Percentiles rank a stretch among this genome's conserved stretches.
These are phyloP conservation scores for Eragrostis tef DNA, from an alignment of 202 grass and related monocot species.

Conservation along the genomic window DNA sequence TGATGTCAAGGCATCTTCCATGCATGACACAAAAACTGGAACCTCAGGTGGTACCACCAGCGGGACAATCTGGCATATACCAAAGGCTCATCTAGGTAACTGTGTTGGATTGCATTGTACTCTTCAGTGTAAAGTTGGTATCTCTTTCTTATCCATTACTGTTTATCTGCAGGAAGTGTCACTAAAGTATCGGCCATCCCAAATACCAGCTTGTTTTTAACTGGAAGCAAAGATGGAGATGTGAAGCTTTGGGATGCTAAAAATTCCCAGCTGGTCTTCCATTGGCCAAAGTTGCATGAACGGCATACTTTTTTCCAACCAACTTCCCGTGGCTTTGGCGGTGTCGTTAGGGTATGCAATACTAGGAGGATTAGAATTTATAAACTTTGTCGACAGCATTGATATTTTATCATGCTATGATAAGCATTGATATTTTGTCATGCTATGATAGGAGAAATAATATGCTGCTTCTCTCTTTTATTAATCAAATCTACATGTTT, in stretches of 20 bases:
- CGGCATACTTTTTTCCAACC: conserved; percentile 97
- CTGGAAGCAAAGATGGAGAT: conserved; percentile 97
- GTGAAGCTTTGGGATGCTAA: conserved; percentile 99
- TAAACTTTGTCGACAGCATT: conserved; percentile 20
- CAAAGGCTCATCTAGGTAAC: conserved; percentile 92
- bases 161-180: conserved; percentile 68
- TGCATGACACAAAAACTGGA: conserved; percentile 49
- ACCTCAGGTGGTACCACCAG: conserved; percentile 50
- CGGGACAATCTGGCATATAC: conserved; percentile 93
- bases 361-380: conserved; percentile 19
- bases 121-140: conserved; percentile 45
- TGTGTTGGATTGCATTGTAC: conserved; percentile 37
- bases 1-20: conserved; percentile 47
- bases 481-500: conserved; percentile 42
- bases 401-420: too few relatives aligned
- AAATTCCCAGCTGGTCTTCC: conserved; percentile 71
- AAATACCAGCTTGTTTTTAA: conserved; percentile 91
- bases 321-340: conserved; percentile 84
- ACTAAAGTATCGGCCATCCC: conserved; percentile 75
- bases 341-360: conserved; percentile 81
- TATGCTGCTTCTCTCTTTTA: conserved; percentile 21
- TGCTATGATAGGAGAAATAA: background rate
- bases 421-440: conserved; percentile 32
- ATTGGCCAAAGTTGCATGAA: conserved; percentile 93
- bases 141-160: conserved; percentile 46